Base-by-base conservation (phyloP, 2,329 filamentous ascomycete genomes). In the Stagonosporopsis cucurbitacearum region DNA sequence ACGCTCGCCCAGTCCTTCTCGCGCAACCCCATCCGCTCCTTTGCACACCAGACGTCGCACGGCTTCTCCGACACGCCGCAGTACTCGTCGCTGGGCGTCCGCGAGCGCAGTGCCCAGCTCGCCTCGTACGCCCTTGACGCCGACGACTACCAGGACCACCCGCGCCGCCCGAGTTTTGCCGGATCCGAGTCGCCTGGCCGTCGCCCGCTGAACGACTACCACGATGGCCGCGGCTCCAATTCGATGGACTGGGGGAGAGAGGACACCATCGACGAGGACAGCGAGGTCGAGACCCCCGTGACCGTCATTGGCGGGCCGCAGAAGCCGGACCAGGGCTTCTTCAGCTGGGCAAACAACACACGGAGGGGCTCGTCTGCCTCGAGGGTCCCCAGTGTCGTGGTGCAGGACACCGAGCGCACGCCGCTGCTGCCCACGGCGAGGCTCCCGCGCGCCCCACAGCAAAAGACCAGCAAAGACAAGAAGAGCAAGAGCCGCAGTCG, bases 61-160 rank as follows among this genome's bases (percentile, higher is more conserved):
- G 84, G 86, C 37, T 78, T 83, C 66, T 74, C 78, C 76, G 90
- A 94, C 70, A 89, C 86, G 65, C 84, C 86, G 17, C 86, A 91
- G 65, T 90, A 91, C 74, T 89, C 91, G 35, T 83, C 83, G 30
- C 86, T 88, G 56, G 90, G 87, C 62, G 89, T 96, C 36, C 88
- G 92, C 61, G 88, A 95, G 76, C 89, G 95, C 71, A 96, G 92
- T 2, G 91, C 92, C 47, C 91, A 96, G 76, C 82, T 96, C 53
- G 92, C 92, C 39, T 91, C 86, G 17, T 92, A 93, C 72, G 88
- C 91, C 45, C 83, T 96, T 68, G 74, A 70, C 39, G 63, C 73
- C 36, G 72, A 71, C 36, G 54, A 67, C 30, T 75, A 73, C 61
- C 70, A 70, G 47, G 63, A 64, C 58, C 64, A 64, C 4, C 61